phyloP scores from a whole-genome alignment of 2,329 filamentous ascomycete species.

The Rhynchosporium agropyri region DNA sequence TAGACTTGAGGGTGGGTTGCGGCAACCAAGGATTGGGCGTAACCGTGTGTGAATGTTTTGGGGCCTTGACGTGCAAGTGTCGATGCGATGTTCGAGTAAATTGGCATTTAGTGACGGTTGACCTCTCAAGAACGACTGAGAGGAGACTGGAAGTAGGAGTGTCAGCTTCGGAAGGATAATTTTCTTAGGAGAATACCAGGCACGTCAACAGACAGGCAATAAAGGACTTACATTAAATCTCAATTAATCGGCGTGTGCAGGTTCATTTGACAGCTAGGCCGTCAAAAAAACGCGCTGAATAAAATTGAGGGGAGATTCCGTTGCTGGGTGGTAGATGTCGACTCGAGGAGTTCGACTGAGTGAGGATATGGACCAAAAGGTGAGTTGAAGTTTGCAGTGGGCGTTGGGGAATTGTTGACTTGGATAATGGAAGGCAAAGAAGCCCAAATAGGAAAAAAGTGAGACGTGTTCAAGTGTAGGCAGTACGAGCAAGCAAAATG shows the following conservation, averaged over 20 bases:
- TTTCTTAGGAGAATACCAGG: background rate
- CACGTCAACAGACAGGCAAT: background rate
- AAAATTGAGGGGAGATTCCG: constrained; percentile 34
- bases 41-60: constrained; percentile 96
- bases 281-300: constrained; percentile 87
- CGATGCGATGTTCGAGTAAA: constrained; percentile 69
- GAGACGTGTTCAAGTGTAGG: constrained; percentile 20
- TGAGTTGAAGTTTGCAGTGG: constrained; percentile 2
- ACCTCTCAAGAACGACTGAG: constrained; percentile 60
- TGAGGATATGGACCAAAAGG: background rate
- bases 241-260: constrained; percentile 61
- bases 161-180: constrained; percentile 23
- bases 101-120: constrained; percentile 83
- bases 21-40: constrained; percentile 96
- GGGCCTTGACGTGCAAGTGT: constrained; percentile 96
- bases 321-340: constrained; percentile 23
- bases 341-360: constrained; percentile 29
- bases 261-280: constrained; percentile 97
- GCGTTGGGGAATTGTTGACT: constrained; percentile 9
- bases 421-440: constrained; percentile 21
- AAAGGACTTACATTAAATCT: constrained; percentile 36
- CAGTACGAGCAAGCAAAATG: constrained; percentile 18
- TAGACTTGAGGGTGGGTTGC: constrained; percentile 83
- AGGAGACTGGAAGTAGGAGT: constrained; percentile 35
- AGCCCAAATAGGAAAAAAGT: constrained; percentile 5